phyloP scores from a whole-genome alignment of 352 stramenopile species.

The Elongisporangium senticosum region DNA sequence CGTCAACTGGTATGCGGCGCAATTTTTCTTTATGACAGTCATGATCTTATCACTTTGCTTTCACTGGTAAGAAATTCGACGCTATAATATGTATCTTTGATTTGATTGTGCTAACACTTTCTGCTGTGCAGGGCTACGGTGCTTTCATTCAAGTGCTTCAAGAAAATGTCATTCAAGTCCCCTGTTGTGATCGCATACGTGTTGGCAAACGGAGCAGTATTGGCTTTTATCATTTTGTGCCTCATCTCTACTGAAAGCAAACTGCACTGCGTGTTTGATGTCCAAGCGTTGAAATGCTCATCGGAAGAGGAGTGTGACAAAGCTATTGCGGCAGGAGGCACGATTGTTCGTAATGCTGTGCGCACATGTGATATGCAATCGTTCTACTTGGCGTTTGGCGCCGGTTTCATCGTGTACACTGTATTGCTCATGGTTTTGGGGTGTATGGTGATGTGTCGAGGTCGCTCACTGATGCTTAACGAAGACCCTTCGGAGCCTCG shows the following conservation, averaged over 20 bases:
- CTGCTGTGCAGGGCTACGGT: conserved; percentile 34
- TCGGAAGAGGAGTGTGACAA: conserved; percentile 47
- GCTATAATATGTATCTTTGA: not conserved
- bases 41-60: conserved; percentile 88
- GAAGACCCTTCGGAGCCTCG: conserved; percentile 77
- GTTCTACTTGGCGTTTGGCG: conserved; percentile 74
- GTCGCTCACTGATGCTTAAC: conserved; percentile 80
- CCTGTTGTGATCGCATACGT: conserved; percentile 72
- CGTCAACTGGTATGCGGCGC: conserved; percentile 77
- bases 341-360: conserved; percentile 63
- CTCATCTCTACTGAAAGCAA: conserved; percentile 46
- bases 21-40: conserved; percentile 86
- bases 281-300: conserved; percentile 45
- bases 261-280: conserved; percentile 69
- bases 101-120: conserved; percentile 2
- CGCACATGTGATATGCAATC: conserved; percentile 70
- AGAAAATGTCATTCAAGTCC: conserved; percentile 80
- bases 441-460: conserved; percentile 84
- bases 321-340: conserved; percentile 58
- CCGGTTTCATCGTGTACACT: conserved; percentile 79
- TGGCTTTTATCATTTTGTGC: conserved; percentile 63
- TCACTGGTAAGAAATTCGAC: conserved; percentile 33
- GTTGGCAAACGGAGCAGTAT: conserved; percentile 51
- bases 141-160: conserved; percentile 82
- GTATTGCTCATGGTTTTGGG: conserved; percentile 81